Conservation (phyloP, 345 rosid species). For the Camelina hispida region DNA sequence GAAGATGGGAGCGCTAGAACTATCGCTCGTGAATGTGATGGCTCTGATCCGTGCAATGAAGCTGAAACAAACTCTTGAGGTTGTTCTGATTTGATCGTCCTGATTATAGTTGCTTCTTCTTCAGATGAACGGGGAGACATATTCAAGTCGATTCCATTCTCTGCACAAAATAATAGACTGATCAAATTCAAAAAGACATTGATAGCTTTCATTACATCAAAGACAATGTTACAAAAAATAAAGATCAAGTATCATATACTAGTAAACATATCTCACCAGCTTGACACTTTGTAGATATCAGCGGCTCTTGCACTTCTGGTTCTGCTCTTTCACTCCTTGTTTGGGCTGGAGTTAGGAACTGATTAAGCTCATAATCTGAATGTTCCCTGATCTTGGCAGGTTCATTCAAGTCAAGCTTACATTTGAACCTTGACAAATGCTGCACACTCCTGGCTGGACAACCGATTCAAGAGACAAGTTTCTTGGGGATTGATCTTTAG, state of each 20-base stretch:
- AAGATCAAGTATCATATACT: neutral
- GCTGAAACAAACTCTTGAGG: constrained; percentile 6
- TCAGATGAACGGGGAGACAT: constrained; percentile 11
- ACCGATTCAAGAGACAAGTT: constrained; percentile 3
- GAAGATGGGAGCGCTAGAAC: constrained; percentile 34
- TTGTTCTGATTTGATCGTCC: neutral
- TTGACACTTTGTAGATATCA: neutral
- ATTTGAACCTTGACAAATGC: neutral
- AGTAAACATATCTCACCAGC: constrained; percentile 20
- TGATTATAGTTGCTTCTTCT: neutral
- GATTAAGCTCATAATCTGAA: constrained; percentile 29
- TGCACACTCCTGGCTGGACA: constrained; percentile 27
- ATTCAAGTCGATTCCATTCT: constrained; percentile 22
- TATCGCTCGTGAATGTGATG: neutral
- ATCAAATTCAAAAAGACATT: neutral
- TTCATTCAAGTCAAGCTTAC: constrained; percentile 50
- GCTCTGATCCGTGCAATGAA: constrained; percentile 3
- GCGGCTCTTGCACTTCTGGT: neutral
- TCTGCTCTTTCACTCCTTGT: neutral
- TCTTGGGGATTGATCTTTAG: constrained; percentile 3
- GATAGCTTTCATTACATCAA: constrained; percentile 15
- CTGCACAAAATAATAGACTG: constrained; percentile 13
- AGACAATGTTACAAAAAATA: neutral
- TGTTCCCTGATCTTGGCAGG: constrained; percentile 47
- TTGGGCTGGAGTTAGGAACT: constrained; percentile 30